phyloP scores from a whole-genome alignment of 2,329 filamentous ascomycete genomes.

The Penicillium sp. region DNA sequence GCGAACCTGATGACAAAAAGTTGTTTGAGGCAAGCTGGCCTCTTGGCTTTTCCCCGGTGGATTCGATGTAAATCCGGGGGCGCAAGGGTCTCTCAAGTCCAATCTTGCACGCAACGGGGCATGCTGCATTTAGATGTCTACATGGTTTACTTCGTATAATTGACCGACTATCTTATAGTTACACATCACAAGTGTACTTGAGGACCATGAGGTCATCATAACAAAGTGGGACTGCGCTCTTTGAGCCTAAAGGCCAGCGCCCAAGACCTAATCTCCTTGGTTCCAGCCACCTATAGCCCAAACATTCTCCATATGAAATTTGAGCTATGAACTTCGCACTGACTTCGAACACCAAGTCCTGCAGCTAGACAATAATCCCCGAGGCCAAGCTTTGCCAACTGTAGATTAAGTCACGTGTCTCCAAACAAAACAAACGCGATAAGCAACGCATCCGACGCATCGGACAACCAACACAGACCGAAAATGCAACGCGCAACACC shows the following conservation, averaged over 20 bases:
- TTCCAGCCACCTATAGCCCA: too few species aligned
- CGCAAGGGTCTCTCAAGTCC: background rate
- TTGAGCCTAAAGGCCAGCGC: too few species aligned
- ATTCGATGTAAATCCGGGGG: constrained; percentile 8
- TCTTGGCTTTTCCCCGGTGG: constrained; percentile 8
- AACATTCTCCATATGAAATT: too few species aligned
- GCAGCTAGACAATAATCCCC: background rate
- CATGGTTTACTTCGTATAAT: too few species aligned
- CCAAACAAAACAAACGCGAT: background rate
- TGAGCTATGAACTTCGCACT: too few species aligned
- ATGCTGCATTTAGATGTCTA: background rate
- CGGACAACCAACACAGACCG: background rate
- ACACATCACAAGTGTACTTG: too few species aligned
- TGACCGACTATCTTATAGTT: too few species aligned
- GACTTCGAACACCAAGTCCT: too few species aligned
- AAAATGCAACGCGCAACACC: constrained; percentile 10
- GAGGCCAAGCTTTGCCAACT: background rate
- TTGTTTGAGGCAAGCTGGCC: constrained; percentile 13
- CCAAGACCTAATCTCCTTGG: too few species aligned
- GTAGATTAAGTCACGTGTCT: background rate
- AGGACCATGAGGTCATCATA: too few species aligned
- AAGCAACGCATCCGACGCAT: too few species aligned
- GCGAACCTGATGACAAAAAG: constrained; percentile 4
- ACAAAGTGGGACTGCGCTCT: too few species aligned
- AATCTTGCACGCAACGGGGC: background rate